Conservation (phyloP, 345 rosid genomes). For the Eucalyptus albens region DNA sequence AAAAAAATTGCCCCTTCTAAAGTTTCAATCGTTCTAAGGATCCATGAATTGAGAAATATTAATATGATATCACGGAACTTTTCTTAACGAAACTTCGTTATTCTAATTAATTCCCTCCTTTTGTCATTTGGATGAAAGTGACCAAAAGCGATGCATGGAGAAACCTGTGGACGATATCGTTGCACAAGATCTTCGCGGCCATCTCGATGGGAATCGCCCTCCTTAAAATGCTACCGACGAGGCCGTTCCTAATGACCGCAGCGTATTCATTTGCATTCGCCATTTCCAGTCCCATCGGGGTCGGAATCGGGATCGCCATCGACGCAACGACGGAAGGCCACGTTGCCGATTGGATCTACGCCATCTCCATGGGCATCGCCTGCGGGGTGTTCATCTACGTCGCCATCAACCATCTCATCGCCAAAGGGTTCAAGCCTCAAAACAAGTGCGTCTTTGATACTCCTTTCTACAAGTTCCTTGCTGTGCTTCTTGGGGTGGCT, state of each 20-base stretch:
- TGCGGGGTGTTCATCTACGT: constrained; percentile 77
- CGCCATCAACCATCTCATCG: constrained; percentile 74
- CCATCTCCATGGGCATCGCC: constrained; percentile 77
- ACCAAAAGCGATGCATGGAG: constrained; percentile 62
- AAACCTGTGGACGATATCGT: constrained; percentile 76
- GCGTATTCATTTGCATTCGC: constrained; percentile 77
- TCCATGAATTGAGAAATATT: neutral
- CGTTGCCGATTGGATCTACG: constrained; percentile 60
- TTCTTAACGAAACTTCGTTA: neutral
- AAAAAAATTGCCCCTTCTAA: neutral
- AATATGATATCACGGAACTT: neutral
- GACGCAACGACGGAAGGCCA: constrained; percentile 61
- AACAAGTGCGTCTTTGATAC: constrained; percentile 33
- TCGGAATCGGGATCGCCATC: constrained; percentile 78
- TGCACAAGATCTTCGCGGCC: constrained; percentile 86
- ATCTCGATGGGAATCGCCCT: constrained; percentile 85
- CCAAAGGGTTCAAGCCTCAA: constrained; percentile 68
- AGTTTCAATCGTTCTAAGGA: neutral
- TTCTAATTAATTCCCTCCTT: neutral
- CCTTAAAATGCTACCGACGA: constrained; percentile 60
- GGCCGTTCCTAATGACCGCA: constrained; percentile 54
- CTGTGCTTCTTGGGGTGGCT: constrained; percentile 57
- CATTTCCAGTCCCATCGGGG: constrained; percentile 63
- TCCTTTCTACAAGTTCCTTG: constrained; percentile 60
- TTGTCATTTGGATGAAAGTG: neutral